phyloP scores from a whole-genome alignment of 495 filamentous ascomycete species.

The Penicillium samsonianum region DNA sequence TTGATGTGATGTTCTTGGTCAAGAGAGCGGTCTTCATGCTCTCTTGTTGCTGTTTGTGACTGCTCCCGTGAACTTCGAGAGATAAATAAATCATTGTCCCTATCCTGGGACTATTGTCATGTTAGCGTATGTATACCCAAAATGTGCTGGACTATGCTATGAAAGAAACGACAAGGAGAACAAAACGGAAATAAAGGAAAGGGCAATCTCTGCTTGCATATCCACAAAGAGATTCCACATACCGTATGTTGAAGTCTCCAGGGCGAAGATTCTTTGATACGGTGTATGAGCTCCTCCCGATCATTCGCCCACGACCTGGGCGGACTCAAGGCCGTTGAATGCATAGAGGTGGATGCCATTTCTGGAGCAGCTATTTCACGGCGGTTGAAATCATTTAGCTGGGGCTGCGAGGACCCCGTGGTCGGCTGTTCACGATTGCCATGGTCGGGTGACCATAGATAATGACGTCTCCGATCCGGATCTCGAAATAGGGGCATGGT shows the following conservation, averaged over 20 bases:
- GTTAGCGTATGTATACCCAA: conserved; percentile 14
- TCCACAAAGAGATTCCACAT: conserved; percentile 33
- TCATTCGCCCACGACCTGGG: conserved; percentile 43
- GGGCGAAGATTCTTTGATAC: conserved; percentile 79
- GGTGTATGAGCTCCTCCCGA: conserved; percentile 78
- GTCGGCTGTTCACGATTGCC: conserved; percentile 20
- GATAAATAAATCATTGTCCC: conserved; percentile 8
- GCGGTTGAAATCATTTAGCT: conserved; percentile 13
- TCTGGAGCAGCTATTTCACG: conserved; percentile 7
- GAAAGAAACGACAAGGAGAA: neutral
- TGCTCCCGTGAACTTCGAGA: conserved; percentile 14
- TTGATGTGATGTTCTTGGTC: conserved; percentile 3
- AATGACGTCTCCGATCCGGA: conserved; percentile 38
- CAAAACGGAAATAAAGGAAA: neutral
- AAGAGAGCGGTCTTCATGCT: conserved; percentile 10
- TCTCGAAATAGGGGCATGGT: conserved; percentile 47
- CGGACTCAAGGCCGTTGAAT: conserved; percentile 12
- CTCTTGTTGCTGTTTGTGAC: conserved; percentile 10
- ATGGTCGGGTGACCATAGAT: conserved; percentile 33
- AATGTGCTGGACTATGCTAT: neutral
- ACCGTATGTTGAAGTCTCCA: conserved; percentile 71
- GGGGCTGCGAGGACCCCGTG: conserved; percentile 19
- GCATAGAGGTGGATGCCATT: neutral
- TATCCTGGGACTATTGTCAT: conserved; percentile 11
- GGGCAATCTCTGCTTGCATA: too few species aligned